These are phyloP conservation scores for Metschnikowia arizonensis DNA, from an alignment of 805 yeast genomes.

Conservation along the genomic window DNA sequence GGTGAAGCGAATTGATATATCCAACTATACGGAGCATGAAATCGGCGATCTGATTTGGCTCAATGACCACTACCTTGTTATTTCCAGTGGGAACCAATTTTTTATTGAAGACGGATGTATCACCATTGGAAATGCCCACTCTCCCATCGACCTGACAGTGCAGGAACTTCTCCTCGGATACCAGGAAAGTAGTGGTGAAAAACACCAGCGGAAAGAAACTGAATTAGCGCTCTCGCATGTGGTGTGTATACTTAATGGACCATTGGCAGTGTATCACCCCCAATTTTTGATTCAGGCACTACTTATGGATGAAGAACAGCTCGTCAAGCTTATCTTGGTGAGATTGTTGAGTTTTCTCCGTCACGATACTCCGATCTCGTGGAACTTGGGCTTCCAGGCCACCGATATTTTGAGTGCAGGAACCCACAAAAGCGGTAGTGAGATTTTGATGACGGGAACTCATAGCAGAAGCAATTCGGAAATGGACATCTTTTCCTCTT, in stretches of 20 bases:
- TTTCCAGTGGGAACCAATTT: slow-evolving; percentile 87
- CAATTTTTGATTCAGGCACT: slow-evolving; percentile 76
- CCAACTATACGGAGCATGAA: slow-evolving; percentile 66
- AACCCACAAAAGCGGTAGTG: no score
- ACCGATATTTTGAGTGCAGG: not conserved
- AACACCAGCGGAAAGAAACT: slow-evolving; percentile 4
- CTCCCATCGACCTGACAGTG: slow-evolving; percentile 51
- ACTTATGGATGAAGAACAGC: slow-evolving; percentile 52
- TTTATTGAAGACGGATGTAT: slow-evolving; percentile 71
- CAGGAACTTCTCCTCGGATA: slow-evolving; percentile 35
- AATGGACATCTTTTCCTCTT: slow-evolving; percentile 31
- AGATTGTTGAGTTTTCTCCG: slow-evolving; percentile 52
- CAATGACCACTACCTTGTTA: slow-evolving; percentile 68
- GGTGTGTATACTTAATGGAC: slow-evolving; percentile 79
- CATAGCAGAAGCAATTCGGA: slow-evolving; percentile 1
- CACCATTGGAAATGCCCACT: slow-evolving; percentile 20
- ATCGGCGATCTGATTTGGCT: slow-evolving; percentile 93
- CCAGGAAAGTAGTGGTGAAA: slow-evolving; percentile 8
- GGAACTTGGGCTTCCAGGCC: slow-evolving; percentile 33
- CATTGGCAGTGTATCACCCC: slow-evolving; percentile 87
- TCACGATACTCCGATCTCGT: slow-evolving; percentile 23
- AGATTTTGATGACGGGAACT: no score
- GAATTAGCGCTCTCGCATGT: slow-evolving; percentile 58
- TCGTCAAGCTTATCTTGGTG: slow-evolving; percentile 56
- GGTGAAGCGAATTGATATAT: slow-evolving; percentile 67